Conservation (phyloP, 2,329 filamentous ascomycete species). For the Tolypocladium album region DNA sequence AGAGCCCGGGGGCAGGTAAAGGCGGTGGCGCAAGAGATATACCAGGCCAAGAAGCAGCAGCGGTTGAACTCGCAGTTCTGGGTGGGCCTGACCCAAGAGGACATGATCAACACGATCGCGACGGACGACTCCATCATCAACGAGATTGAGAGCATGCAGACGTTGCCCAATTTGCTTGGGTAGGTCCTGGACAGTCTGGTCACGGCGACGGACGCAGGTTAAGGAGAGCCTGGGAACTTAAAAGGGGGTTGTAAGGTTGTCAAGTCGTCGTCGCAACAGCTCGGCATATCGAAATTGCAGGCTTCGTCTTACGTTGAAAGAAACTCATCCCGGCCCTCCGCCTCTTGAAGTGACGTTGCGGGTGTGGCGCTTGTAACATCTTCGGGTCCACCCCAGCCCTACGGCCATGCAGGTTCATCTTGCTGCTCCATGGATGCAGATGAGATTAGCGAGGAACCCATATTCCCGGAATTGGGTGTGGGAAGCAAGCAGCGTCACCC, state of each 20-base stretch:
- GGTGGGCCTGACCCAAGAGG: conserved; percentile 42
- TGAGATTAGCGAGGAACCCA: background rate
- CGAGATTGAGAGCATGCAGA: conserved; percentile 35
- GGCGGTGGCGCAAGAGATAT: conserved; percentile 69
- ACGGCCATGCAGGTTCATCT: background rate
- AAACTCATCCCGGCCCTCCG: background rate
- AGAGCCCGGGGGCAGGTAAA: conserved; percentile 64
- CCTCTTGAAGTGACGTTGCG: background rate
- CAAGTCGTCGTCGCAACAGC: background rate
- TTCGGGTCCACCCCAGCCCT: background rate
- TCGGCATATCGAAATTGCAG: background rate
- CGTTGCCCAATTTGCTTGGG: conserved; percentile 9
- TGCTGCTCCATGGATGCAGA: background rate
- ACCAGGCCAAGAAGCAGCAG: conserved; percentile 45
- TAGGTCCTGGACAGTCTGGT: background rate
- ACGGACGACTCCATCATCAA: conserved; percentile 49
- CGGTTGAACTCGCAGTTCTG: conserved; percentile 42
- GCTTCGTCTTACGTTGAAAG: background rate
- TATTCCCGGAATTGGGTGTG: background rate
- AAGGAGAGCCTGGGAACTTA: background rate
- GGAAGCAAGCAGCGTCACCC: background rate
- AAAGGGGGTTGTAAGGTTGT: background rate
- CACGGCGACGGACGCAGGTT: background rate
- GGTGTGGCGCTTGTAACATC: background rate
- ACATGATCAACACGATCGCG: conserved; percentile 43